phyloP scores from a whole-genome alignment of 371 early-diverging fungal genomes.

The Mucor irregularis region DNA sequence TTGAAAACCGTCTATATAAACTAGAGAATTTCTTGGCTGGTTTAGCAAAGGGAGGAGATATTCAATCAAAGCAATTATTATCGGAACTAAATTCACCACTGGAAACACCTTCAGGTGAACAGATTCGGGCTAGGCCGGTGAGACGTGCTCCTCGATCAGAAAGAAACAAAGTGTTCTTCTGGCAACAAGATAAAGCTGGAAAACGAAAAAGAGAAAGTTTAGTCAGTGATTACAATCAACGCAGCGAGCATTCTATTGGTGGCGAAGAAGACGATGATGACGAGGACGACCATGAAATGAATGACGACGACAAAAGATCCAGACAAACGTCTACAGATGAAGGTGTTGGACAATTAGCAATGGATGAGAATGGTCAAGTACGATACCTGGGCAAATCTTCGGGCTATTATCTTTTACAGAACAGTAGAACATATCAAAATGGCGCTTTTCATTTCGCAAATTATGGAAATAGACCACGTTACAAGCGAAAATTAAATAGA shows the following conservation, averaged over 20 bases:
- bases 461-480: constrained; percentile 27
- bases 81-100: constrained; percentile 59
- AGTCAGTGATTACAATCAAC: too few species aligned
- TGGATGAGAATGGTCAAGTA: constrained; percentile 48
- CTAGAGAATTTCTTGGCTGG: constrained; percentile 60
- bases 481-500: not conserved
- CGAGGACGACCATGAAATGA: not conserved
- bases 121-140: constrained; percentile 42
- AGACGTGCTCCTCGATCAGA: constrained; percentile 34
- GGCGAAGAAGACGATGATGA: not conserved
- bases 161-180: constrained; percentile 27
- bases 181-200: constrained; percentile 29
- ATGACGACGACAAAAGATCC: not conserved
- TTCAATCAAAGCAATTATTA: constrained; percentile 50
- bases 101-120: constrained; percentile 46
- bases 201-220: constrained; percentile 19
- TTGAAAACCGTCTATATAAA: constrained; percentile 66
- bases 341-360: constrained; percentile 37
- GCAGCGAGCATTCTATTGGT: too few species aligned
- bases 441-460: constrained; percentile 42
- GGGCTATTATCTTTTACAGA: constrained; percentile 42
- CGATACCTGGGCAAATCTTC: constrained; percentile 51
- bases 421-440: constrained; percentile 46
- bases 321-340: constrained; percentile 28
- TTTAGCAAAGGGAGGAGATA: constrained; percentile 55